Conservation (phyloP, 768 basidiomycete genomes). For the Candolleomyces eurysporus region DNA sequence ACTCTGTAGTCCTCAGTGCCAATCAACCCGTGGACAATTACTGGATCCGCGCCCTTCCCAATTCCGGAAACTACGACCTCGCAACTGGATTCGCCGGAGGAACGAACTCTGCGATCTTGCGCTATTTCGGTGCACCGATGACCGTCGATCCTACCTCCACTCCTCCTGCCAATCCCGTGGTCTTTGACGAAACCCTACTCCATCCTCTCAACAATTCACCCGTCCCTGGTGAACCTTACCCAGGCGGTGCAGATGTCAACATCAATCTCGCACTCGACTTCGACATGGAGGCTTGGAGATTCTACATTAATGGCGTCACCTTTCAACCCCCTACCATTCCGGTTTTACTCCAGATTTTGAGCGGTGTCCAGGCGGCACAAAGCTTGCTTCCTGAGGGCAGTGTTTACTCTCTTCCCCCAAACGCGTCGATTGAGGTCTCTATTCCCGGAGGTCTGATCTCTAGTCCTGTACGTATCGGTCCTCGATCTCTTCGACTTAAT, state of each 20-base stretch:
- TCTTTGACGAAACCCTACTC: conserved; percentile 20
- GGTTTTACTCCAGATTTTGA: conserved; percentile 50
- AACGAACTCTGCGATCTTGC: conserved; percentile 43
- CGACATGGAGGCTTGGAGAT: conserved; percentile 6
- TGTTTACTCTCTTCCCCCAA: conserved; percentile 41
- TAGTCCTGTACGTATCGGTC: conserved; percentile 3
- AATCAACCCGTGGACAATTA: conserved; percentile 43
- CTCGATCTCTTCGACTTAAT: neutral
- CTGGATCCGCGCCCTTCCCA: conserved; percentile 34
- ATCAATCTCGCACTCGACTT: conserved; percentile 19
- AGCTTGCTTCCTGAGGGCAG: conserved; percentile 40
- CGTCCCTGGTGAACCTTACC: conserved; percentile 21
- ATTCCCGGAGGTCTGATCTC: conserved; percentile 31
- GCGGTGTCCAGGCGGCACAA: conserved; percentile 36
- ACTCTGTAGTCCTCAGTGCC: conserved; percentile 37
- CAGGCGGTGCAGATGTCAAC: conserved; percentile 19
- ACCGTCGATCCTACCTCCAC: conserved; percentile 21
- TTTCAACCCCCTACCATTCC: conserved; percentile 35
- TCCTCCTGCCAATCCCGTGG: conserved; percentile 5
- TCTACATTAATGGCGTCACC: conserved; percentile 13
- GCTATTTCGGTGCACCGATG: conserved; percentile 37
- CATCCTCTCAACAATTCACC: conserved; percentile 16
- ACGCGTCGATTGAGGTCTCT: conserved; percentile 48
- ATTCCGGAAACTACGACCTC: conserved; percentile 13
- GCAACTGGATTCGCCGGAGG: conserved; percentile 24